Evolutionary conservation across 78 protist species (phyloP), one percentile per base, ranked within the genome.

Genomic region (Anaeramoeba flamelloides): DNA sequence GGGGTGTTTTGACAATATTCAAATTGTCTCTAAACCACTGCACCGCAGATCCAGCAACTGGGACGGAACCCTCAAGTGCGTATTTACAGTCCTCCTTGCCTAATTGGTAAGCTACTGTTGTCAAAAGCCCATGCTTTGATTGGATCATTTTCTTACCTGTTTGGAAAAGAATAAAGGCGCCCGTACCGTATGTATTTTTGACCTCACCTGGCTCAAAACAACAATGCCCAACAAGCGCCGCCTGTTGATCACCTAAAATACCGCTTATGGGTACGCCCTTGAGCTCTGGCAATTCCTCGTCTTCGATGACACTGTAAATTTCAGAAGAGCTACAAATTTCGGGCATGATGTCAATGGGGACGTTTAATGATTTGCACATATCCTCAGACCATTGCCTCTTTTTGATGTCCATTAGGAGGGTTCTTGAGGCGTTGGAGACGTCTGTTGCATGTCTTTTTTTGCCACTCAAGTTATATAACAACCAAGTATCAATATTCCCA

Each of bases 401-500:
- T 30, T 86, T 0, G 30, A 97, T 37, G 83, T 94, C 79, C 96
- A 97, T 92, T 32, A 97, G 87, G 92, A 93, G 86, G 1, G 98
- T 95, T 38, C 99, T 87, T 31, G 87, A 78, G 26, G 98, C 99
- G 82, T 97, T 97, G 79, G 96, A 89, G 31, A 93, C 97, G 83
- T 95, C 98, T 2, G 97, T 94, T 0, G 79, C 83, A 79, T 93
- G 94, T 12, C 74, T 3, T 34, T 38, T 31, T 3, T 91, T 93
- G 3, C 91, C 93, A 1, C 97, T 93, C 65, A 94, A 83, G 37
- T 91, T 89, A 91, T 86, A 94, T 40, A 90, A 41, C 34, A 96
- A 80, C 99, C 99, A 96, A 12, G 92, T 65, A 77, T 96, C 99
- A 4, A 96, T 82, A 1, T 97, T 96, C 3, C 98, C 97, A n/a